These are phyloP conservation scores for Chrysopogon serrulatus DNA, from an alignment of 176 grass and related monocot genomes.

Conservation along the genomic window DNA sequence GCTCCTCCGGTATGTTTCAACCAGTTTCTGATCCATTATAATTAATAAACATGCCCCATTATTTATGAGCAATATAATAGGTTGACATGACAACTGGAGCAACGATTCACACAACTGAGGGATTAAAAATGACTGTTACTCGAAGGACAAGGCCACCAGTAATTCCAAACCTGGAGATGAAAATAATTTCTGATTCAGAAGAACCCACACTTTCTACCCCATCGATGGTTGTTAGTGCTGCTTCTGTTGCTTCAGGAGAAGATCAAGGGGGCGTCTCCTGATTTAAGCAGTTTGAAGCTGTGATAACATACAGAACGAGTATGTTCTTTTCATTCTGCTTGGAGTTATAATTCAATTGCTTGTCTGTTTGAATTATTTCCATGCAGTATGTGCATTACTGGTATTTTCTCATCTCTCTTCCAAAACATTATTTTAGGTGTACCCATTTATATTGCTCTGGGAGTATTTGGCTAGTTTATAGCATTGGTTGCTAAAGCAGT, in stretches of 20 bases:
- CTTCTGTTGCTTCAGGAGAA: conserved; percentile 37
- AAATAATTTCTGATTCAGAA: conserved; percentile 55
- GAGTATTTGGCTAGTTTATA: conserved; percentile 15
- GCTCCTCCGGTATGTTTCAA: conserved; percentile 69
- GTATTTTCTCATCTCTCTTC: neutral
- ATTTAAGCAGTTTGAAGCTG: conserved; percentile 25
- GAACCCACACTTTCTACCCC: conserved; percentile 21
- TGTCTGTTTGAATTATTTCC: neutral
- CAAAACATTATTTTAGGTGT: neutral
- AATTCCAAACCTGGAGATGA: conserved; percentile 73
- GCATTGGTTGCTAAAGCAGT: neutral
- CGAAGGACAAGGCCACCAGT: conserved; percentile 60
- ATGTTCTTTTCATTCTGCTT: conserved; percentile 4
- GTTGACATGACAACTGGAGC: conserved; percentile 97
- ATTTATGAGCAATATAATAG: conserved; percentile 30
- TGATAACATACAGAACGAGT: conserved; percentile 14
- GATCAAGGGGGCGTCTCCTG: conserved; percentile 58
- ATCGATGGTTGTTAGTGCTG: conserved; percentile 19
- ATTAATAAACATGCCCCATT: neutral
- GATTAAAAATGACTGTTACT: conserved; percentile 92
- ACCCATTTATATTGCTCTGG: neutral
- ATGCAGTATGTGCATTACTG: neutral
- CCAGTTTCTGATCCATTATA: conserved; percentile 17
- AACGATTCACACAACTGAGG: conserved; percentile 89
- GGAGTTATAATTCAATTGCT: neutral